These are phyloP conservation scores for Vitis labrusca DNA, from an alignment of 164 flowering plant species.

Conservation along the genomic window DNA sequence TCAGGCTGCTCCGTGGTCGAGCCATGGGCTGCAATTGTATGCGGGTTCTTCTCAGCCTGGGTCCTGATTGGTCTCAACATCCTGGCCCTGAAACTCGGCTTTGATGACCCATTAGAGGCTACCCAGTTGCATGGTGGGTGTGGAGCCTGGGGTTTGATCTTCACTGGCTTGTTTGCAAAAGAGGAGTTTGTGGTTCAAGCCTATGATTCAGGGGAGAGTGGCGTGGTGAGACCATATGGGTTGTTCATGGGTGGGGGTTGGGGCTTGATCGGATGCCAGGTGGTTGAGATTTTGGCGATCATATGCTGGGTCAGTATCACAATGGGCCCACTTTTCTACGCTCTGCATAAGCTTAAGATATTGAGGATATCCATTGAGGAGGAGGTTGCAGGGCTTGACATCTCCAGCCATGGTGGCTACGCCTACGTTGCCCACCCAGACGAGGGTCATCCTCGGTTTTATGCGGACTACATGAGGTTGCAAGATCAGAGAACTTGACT, in stretches of 20 bases:
- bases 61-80: conserved; percentile 64
- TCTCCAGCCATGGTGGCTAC: conserved; percentile 75
- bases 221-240: conserved; percentile 49
- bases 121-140: conserved; percentile 78
- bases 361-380: conserved; percentile 58
- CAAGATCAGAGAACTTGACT: conserved; percentile 4
- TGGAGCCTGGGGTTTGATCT: conserved; percentile 74
- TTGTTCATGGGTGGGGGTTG: conserved; percentile 78
- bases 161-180: conserved; percentile 68
- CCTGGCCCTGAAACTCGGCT: conserved; percentile 43
- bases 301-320: conserved; percentile 72
- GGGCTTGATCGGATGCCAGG: conserved; percentile 58
- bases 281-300: conserved; percentile 50
- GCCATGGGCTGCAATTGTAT: conserved; percentile 75
- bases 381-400: conserved; percentile 69
- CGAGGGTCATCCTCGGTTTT: conserved; percentile 43
- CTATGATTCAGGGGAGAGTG: conserved; percentile 35
- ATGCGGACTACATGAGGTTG: conserved; percentile 43
- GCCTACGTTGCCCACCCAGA: conserved; percentile 47
- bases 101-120: conserved; percentile 75
- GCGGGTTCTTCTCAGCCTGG: conserved; percentile 62
- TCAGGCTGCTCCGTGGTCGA: conserved; percentile 74
- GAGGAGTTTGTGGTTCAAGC: conserved; percentile 49
- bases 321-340: conserved; percentile 70
- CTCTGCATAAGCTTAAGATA: conserved; percentile 45